These are phyloP conservation scores for Malus orientalis DNA, from an alignment of 306 rosid species.

Conservation along the genomic window DNA sequence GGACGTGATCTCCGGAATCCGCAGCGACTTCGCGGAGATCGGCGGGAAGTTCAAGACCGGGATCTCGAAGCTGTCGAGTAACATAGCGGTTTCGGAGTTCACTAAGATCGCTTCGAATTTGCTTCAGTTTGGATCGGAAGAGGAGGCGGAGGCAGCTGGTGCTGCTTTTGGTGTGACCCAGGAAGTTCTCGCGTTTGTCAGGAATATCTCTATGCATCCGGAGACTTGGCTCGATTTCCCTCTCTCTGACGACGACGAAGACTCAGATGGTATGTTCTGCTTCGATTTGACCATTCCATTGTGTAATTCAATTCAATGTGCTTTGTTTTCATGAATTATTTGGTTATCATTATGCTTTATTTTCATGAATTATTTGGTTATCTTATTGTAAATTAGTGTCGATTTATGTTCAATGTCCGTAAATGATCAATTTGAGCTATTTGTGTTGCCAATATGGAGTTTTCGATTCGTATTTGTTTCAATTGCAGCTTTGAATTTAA, in stretches of 20 bases:
- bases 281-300: background rate
- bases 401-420: background rate
- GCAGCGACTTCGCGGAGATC: slow-evolving; percentile 84
- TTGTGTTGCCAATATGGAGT: background rate
- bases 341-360: background rate
- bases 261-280: slow-evolving; percentile 49
- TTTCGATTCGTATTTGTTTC: background rate
- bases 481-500: background rate
- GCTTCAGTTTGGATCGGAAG: slow-evolving; percentile 68
- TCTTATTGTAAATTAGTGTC: background rate
- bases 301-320: background rate
- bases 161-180: slow-evolving; percentile 56
- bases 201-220: slow-evolving; percentile 64
- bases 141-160: slow-evolving; percentile 46
- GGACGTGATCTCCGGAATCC: slow-evolving; percentile 74
- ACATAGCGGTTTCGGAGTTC: slow-evolving; percentile 61
- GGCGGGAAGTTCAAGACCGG: slow-evolving; percentile 70
- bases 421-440: background rate
- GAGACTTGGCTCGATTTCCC: slow-evolving; percentile 91
- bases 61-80: slow-evolving; percentile 66
- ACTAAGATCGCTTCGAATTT: slow-evolving; percentile 90
- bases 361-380: background rate
- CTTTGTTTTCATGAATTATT: background rate
- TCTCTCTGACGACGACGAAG: slow-evolving; percentile 47
- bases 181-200: slow-evolving; percentile 65